Percentiles rank a stretch among this genome's conserved stretches.
Evolutionary conservation across 176 grass and related monocot species (phyloP).

Genomic region (Oryza glaberrima): DNA sequence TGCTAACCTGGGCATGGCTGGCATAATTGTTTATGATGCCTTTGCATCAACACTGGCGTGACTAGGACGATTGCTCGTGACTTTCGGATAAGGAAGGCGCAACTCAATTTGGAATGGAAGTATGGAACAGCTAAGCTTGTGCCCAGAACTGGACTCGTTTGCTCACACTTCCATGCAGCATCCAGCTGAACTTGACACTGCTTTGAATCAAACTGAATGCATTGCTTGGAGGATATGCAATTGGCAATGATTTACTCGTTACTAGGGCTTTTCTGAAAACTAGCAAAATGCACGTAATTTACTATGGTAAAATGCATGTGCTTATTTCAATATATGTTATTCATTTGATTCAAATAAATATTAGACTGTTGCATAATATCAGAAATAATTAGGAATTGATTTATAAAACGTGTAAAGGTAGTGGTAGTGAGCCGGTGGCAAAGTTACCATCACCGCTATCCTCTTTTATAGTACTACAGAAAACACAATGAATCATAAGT

Average conservation of each 20-base stretch:
- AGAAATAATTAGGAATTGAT: too few relatives aligned
- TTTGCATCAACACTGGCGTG: conserved; percentile 47
- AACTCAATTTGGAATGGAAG: conserved; percentile 40
- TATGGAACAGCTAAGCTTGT: conserved; percentile 31
- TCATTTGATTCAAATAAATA: too few relatives aligned
- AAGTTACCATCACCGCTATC: too few relatives aligned
- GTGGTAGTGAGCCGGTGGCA: too few relatives aligned
- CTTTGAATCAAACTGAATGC: background rate
- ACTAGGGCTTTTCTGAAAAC: background rate
- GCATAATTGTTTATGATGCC: conserved; percentile 62
- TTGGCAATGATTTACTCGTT: background rate
- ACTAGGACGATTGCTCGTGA: conserved; percentile 41
- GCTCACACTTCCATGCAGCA: background rate
- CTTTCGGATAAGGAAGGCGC: conserved; percentile 47
- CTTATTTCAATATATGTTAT: too few relatives aligned
- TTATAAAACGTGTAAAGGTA: too few relatives aligned
- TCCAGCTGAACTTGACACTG: background rate
- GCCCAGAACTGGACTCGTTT: background rate
- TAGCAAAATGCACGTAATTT: too few relatives aligned
- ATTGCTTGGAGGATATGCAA: background rate
- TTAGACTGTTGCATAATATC: too few relatives aligned
- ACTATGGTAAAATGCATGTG: too few relatives aligned
- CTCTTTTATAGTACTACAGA: too few relatives aligned
- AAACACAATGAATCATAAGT: too few relatives aligned
- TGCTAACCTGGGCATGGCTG: conserved; percentile 50